These are phyloP conservation scores for Yamadazyma diddensiae DNA, from an alignment of 1,139 yeast species.

Conservation along the genomic window DNA sequence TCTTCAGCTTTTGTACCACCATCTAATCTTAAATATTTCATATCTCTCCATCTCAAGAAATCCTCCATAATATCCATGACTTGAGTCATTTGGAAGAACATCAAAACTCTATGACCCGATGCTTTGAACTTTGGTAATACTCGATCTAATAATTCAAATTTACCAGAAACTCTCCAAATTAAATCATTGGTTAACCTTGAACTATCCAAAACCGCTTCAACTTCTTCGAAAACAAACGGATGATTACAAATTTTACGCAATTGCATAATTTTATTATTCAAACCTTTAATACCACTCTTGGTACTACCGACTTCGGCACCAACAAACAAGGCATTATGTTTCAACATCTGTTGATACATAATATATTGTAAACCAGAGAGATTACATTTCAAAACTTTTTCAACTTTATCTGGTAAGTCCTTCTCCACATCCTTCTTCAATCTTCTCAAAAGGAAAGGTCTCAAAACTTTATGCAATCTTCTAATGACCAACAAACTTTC, in stretches of 20 bases:
- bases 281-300: slow-evolving; percentile 69
- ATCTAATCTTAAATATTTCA: slow-evolving; percentile 75
- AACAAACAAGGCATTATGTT: slow-evolving; percentile 62
- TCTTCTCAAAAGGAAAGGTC: slow-evolving; percentile 93
- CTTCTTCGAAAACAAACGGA: slow-evolving; percentile 95
- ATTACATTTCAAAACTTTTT: slow-evolving; percentile 91
- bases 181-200: slow-evolving; percentile 61
- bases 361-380: slow-evolving; percentile 83
- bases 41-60: slow-evolving; percentile 58
- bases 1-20: slow-evolving; percentile 85
- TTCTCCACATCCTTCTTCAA: slow-evolving; percentile 96
- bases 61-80: slow-evolving; percentile 91
- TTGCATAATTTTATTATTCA: slow-evolving; percentile 93
- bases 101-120: slow-evolving; percentile 75
- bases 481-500: slow-evolving; percentile 90
- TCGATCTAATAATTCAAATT: slow-evolving; percentile 73
- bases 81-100: slow-evolving; percentile 86
- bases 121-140: slow-evolving; percentile 72
- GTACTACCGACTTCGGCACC: slow-evolving; percentile 44
- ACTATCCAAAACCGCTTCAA: slow-evolving; percentile 84
- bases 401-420: slow-evolving; percentile 93
- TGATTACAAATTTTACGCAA: slow-evolving; percentile 94
- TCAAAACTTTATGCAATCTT: slow-evolving; percentile 90
- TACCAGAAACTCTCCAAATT: slow-evolving; percentile 77
- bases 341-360: slow-evolving; percentile 76